These are phyloP conservation scores for Gossypium arboreum DNA, from an alignment of 345 rosid genomes.

Conservation along the genomic window DNA sequence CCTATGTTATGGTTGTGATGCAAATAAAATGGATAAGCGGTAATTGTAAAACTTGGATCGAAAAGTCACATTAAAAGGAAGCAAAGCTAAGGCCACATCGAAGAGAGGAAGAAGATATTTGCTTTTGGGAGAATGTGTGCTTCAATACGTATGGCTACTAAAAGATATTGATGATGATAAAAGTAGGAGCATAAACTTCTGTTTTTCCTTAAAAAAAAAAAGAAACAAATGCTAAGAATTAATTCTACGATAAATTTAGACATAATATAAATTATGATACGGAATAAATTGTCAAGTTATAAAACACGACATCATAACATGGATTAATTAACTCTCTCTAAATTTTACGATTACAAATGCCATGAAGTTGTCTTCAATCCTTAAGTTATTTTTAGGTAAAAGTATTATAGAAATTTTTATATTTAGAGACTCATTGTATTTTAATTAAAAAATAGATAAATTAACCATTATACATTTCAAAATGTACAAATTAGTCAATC, in stretches of 20 bases:
- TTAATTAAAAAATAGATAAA: fast-evolving
- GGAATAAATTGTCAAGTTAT: no score
- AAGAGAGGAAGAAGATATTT: constrained; percentile 17
- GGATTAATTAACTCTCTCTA: no score
- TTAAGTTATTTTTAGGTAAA: no score
- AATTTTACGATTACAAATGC: no score
- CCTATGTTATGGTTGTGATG: no score
- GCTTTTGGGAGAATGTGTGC: not conserved
- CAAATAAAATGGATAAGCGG: no score
- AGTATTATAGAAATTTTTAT: no score
- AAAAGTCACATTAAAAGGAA: not conserved
- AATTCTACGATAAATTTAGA: not conserved
- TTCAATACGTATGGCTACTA: not conserved
- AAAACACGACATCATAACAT: no score
- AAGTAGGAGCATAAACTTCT: constrained; percentile 17
- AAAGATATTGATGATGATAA: not conserved
- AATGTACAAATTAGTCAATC: fast-evolving
- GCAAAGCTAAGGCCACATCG: not conserved
- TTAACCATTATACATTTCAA: no score
- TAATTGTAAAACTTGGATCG: constrained; percentile 1
- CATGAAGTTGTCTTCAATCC: no score
- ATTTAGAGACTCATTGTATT: fast-evolving
- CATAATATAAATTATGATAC: no score
- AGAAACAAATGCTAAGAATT: not conserved
- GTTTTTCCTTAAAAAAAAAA: not conserved